Evolutionary conservation across 1,284 basidiomycete genomes (phyloP).

Genomic region (Gymnopus androsaceus): DNA sequence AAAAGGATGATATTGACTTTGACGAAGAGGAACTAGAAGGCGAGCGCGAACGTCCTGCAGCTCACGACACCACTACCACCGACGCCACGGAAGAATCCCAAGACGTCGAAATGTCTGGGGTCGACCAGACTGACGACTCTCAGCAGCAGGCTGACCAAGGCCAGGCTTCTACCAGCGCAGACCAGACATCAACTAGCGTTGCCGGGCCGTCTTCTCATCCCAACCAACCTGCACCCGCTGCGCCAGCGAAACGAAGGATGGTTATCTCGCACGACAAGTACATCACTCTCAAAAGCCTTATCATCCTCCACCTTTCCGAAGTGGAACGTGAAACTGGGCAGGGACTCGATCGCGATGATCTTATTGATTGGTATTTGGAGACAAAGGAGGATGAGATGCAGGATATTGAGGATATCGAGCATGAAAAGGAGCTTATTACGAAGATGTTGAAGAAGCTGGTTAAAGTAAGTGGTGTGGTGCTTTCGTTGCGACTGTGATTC

Average conservation of each 20-base stretch:
- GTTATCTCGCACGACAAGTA: conserved; percentile 96
- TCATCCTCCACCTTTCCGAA: conserved; percentile 82
- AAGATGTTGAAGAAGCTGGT: conserved; percentile 91
- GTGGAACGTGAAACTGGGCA: conserved; percentile 76
- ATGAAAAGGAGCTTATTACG: conserved; percentile 86
- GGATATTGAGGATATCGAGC: conserved; percentile 87
- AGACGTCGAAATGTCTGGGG: conserved; percentile 67
- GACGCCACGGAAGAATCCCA: conserved; percentile 48
- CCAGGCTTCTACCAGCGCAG: conserved; percentile 34
- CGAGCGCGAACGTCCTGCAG: conserved; percentile 42
- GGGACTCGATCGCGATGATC: conserved; percentile 85
- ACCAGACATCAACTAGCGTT: background rate
- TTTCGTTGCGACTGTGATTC: conserved; percentile 3
- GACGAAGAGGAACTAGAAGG: conserved; percentile 87
- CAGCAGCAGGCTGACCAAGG: conserved; percentile 60
- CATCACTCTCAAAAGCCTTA: conserved; percentile 86
- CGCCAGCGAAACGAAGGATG: conserved; percentile 72
- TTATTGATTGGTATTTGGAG: conserved; percentile 97
- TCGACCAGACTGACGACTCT: conserved; percentile 55
- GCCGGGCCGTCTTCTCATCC: conserved; percentile 14
- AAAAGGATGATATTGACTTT: conserved; percentile 98
- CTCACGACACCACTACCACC: conserved; percentile 30
- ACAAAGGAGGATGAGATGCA: conserved; percentile 82
- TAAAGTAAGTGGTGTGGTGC: conserved; percentile 60
- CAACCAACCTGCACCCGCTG: conserved; percentile 24